Evolutionary conservation across 169 alveolate species (phyloP), one percentile per base, ranked within the genome.

Genomic region (Cryptosporidium ubiquitum): DNA sequence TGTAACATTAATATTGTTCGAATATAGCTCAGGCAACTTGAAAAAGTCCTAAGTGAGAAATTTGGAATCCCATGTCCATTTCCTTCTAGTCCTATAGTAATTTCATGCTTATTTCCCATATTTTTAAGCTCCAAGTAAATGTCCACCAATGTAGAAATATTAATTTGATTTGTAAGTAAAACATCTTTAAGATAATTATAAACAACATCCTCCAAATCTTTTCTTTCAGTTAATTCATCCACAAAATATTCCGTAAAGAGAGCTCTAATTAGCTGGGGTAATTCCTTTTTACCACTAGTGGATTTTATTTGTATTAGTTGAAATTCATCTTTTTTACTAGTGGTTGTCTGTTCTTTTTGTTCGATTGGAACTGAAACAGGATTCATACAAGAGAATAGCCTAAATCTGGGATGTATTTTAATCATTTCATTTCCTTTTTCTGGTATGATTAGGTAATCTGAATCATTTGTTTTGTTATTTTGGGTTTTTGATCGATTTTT

Each of bases 321-420:
- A 91, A 91, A 92, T 73, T 64, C 70, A 89, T 91, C 57, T 84
- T 91, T n/a, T 73, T 91, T 47, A 91, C 79, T 69, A 85, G 84
- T 69, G 57, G 89, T 85, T 47, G 16, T 14, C 16, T 47, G 55
- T 68, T 93, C 74, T 55, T 64, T 60, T 31, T 73, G 55, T 68
- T 91, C 84, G 10, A 85, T 86, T n/a, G 94, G 95, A 68, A 91
- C 94, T 84, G 91, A 92, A 18, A 98, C 98, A 23, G 99, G 99
- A 91, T 99, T 99, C 99, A 99, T 98, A 93, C 99, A 98, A 40
- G 99, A 98, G 70, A 99, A 97, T 18, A 99, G 86, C 55, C 99
- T 94, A 91, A 99, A 99, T 84, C 97, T 94, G 35, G 96, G 95
- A 75, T 98, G 99, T 37, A 95, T 94, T 74, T 93, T 92, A 23